Evolutionary conservation across 257 asterid species (phyloP).

Genomic region (Solanum paucissectum): DNA sequence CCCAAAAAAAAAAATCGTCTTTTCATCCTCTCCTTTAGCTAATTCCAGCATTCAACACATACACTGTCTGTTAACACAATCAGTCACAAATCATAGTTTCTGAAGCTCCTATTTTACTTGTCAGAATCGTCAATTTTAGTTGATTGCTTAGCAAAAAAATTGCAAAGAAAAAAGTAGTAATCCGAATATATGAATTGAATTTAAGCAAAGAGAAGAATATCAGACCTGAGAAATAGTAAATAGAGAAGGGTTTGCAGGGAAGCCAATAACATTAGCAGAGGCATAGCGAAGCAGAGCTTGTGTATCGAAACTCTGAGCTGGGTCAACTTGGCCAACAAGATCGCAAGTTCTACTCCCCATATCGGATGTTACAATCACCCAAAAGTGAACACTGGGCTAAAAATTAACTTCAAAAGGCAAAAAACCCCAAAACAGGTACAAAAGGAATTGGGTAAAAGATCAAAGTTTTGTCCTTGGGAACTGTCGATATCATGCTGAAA

Average conservation of each 20-base stretch:
- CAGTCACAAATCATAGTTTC: background rate
- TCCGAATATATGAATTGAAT: no score
- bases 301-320: conserved; percentile 49
- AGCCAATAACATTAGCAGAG: conserved; percentile 52
- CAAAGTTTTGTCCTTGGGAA: background rate
- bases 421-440: background rate
- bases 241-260: conserved; percentile 42
- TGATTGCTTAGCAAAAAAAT: background rate
- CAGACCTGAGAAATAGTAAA: conserved; percentile 64
- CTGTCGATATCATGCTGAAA: background rate
- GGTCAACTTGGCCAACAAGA: conserved; percentile 60
- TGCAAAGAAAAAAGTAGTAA: no score
- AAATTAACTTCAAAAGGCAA: background rate
- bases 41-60: no score
- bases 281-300: conserved; percentile 50
- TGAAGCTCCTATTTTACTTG: background rate
- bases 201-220: background rate
- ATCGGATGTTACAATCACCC: background rate
- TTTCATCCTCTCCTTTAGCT: no score
- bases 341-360: conserved; percentile 59
- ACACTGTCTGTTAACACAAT: no score
- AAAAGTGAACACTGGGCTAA: background rate
- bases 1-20: no score
- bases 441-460: background rate
- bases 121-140: background rate